Evolutionary conservation across 768 basidiomycete species (phyloP).

Genomic region (Mycena galericulata): DNA sequence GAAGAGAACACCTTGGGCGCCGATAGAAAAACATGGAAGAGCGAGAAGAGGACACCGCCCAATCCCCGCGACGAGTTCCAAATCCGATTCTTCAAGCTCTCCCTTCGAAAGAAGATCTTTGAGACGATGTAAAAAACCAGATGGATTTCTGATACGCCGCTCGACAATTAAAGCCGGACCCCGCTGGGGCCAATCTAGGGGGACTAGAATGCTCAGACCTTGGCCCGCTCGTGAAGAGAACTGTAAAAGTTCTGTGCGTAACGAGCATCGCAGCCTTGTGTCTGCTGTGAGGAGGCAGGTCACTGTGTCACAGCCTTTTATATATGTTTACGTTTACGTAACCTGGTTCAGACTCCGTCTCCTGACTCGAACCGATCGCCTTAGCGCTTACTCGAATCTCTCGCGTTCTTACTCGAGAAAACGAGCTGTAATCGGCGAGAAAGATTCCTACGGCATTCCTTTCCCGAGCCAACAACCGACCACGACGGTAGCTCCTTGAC

Average conservation of each 20-base stretch:
- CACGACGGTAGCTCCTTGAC: no score
- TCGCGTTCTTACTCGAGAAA: no score
- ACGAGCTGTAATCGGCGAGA: no score
- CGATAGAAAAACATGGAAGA: slow-evolving; percentile 36
- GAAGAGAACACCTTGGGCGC: slow-evolving; percentile 33
- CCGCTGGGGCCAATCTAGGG: slow-evolving; percentile 73
- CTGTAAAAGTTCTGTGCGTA: slow-evolving; percentile 56
- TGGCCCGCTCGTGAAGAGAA: slow-evolving; percentile 75
- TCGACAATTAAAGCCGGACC: slow-evolving; percentile 67
- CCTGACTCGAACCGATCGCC: no score
- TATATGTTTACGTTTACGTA: no score
- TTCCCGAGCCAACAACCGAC: no score
- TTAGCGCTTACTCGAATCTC: no score
- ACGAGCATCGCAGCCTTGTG: slow-evolving; percentile 78
- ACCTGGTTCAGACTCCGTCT: no score
- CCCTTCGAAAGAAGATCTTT: slow-evolving; percentile 56
- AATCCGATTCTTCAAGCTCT: slow-evolving; percentile 53
- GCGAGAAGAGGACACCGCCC: slow-evolving; percentile 48
- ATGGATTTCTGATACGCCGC: slow-evolving; percentile 78
- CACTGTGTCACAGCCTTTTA: no score
- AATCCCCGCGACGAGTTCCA: slow-evolving; percentile 71
- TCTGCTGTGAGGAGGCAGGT: no score
- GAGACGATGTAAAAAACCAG: slow-evolving; percentile 45
- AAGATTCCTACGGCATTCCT: no score
- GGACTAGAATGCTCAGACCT: slow-evolving; percentile 83